Evolutionary conservation across 768 basidiomycete species (phyloP), one percentile per base, ranked within the genome.

Genomic region (Hortiboletus campestris): DNA sequence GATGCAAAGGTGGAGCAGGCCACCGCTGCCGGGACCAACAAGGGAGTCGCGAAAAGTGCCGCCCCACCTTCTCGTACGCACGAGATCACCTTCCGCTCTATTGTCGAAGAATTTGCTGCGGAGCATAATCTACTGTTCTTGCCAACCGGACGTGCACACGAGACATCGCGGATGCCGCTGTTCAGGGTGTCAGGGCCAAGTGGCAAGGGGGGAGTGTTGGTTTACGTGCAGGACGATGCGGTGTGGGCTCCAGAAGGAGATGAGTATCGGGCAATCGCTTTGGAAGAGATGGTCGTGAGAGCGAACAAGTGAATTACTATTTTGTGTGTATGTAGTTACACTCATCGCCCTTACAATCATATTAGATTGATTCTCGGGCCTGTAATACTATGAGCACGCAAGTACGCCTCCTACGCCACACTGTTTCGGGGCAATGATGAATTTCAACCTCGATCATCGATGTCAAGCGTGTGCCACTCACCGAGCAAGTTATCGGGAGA

Each of bases 141-240:
- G 34, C 94, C 94, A 6, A 85, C 86, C 12, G 96, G 95, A 2
- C 84, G 84, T 46, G 88, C 85, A 14, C 92, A 98, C 64, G 88
- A 88, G 63, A 78, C 75, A 44, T 93, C 94, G 17, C 83, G 95
- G 52, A 90, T 95, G 86, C 93, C 93, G 8, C 70, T 98, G 47
- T 98, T 86, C 78, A 83, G 88, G 47, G 85, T 98, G 13, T 90
- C 91, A 53, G 85, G 80, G 20, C 83, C 83, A 14, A 91, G 92
- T 69, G 94, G 93, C 12, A 88, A 85, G 64, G 89, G 91, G 10
- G 96, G 96, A 0, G 66, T 98, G 41, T 75, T 93, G 62, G 86
- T 97, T 22, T 99, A 96, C 73, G 82, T 98, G 41, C 76, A 85
- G 60, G 94, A 97, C 63, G 94, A 97, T 73, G 95, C 94, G 1